These are phyloP conservation scores for Aeminium ludgeri DNA, from an alignment of 495 filamentous ascomycete species.

Conservation along the genomic window DNA sequence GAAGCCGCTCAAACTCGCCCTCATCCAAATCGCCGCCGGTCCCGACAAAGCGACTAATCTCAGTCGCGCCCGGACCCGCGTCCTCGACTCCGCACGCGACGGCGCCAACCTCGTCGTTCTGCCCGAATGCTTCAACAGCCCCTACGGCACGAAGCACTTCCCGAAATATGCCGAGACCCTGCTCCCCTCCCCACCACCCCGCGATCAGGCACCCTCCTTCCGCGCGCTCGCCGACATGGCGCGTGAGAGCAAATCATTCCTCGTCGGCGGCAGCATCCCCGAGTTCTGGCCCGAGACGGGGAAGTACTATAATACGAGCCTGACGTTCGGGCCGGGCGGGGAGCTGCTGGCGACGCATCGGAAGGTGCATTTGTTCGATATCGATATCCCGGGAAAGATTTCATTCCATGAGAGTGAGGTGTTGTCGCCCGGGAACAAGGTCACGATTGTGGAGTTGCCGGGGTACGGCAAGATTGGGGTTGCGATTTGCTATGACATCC, in stretches of 20 bases:
- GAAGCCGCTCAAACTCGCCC: conserved; percentile 27
- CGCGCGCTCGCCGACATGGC: conserved; percentile 71
- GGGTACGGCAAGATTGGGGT: conserved; percentile 73
- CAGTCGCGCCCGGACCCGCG: conserved; percentile 56
- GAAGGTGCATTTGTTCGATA: conserved; percentile 98
- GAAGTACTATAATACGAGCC: conserved; percentile 81
- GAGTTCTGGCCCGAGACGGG: conserved; percentile 47
- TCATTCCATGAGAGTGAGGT: conserved; percentile 81
- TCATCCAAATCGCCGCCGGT: conserved; percentile 32
- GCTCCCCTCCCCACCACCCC: conserved; percentile 57
- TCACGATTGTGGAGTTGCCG: conserved; percentile 68
- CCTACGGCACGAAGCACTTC: conserved; percentile 86
- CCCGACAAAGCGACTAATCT: conserved; percentile 78
- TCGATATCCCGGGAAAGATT: conserved; percentile 91
- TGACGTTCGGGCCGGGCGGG: conserved; percentile 66
- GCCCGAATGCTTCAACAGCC: conserved; percentile 91
- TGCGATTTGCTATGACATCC: conserved; percentile 93
- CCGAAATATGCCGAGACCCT: conserved; percentile 81
- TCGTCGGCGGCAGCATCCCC: conserved; percentile 86
- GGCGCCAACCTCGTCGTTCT: conserved; percentile 62
- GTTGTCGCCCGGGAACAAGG: conserved; percentile 59
- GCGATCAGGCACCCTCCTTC: conserved; percentile 58
- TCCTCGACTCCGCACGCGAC: conserved; percentile 55
- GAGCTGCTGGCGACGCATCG: conserved; percentile 69
- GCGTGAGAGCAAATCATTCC: conserved; percentile 51